Evolutionary conservation across 768 basidiomycete species (phyloP), one percentile per base, ranked within the genome.

Genomic region (Xerocomellus chrysenteron): DNA sequence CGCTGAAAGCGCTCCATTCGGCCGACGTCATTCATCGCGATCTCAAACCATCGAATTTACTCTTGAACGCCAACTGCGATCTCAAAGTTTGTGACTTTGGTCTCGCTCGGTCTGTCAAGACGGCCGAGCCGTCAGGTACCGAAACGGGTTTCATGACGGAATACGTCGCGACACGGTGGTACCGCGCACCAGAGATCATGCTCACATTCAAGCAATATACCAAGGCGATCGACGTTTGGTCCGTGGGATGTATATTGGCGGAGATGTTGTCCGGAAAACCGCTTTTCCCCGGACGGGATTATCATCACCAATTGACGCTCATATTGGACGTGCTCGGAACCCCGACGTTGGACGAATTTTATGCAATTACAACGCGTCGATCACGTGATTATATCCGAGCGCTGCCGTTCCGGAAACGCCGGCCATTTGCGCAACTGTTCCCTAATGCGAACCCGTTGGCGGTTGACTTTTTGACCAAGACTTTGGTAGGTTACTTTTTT

Each of bases 151-250:
- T 94, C 76, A 94, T 95, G 93, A 96, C 93, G 2, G 92, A 94
- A 85, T 96, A 95, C 67, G 97, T 99, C 47, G 96, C 97, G 2
- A 98, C 97, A 26, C 81, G 97, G 64, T 99, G 97, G 97, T 99
- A 98, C 69, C 86, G 97, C 37, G 97, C 97, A 0, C 97, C 97
- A 0, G 97, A 99, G 72, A 95, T 99, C 76, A 99, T 99, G 97
- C 81, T 99, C 50, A 97, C 94, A 11, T 98, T 98, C 81, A 96
- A 97, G 71, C 90, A 97, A 71, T 99, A 99, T 76, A 96, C 95
- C 50, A 94, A 94, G 76, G 90, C 90, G n/a, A 91, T 92, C 60
- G 90, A 92, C 63, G 81, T 92, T 19, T 92, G 90, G 90, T 90
- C 88, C 11, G 88, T 92, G 33, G 90, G 90, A 24, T 92, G 90